phyloP scores from a whole-genome alignment of 495 filamentous ascomycete species.

The Aspergillus heteromorphus region DNA sequence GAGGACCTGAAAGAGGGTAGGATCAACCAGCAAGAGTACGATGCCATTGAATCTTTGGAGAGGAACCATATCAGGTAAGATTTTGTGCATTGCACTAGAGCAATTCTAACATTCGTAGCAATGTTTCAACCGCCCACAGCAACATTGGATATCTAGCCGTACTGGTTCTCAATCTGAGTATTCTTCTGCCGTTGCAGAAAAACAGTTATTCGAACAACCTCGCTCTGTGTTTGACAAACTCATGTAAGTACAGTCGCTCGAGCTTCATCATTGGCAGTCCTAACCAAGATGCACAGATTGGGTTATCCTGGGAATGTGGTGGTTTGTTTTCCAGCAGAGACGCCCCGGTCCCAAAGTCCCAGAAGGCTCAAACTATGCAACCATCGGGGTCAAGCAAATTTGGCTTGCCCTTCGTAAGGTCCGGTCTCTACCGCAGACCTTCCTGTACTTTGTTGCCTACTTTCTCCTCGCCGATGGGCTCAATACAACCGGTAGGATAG shows the following conservation, averaged over 20 bases:
- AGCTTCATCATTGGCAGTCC: not conserved
- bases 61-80: constrained; percentile 42
- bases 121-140: constrained; percentile 45
- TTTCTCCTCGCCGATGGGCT: constrained; percentile 47
- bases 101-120: constrained; percentile 21
- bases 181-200: constrained; percentile 37
- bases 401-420: constrained; percentile 40
- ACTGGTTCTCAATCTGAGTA: constrained; percentile 40
- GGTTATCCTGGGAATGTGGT: constrained; percentile 46
- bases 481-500: constrained; percentile 40
- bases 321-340: constrained; percentile 49
- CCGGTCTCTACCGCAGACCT: constrained; percentile 39
- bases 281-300: constrained; percentile 26
- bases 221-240: constrained; percentile 43
- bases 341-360: constrained; percentile 41
- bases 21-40: constrained; percentile 38
- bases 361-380: constrained; percentile 40
- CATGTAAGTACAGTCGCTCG: constrained; percentile 20
- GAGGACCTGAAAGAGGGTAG: constrained; percentile 40
- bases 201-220: constrained; percentile 42
- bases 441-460: constrained; percentile 42
- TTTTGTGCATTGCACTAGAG: constrained; percentile 10
- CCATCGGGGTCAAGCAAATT: constrained; percentile 45
- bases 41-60: constrained; percentile 44
- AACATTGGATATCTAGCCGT: constrained; percentile 46